Conservation (phyloP, 352 stramenopile species). For the Pythium dissimile region DNA sequence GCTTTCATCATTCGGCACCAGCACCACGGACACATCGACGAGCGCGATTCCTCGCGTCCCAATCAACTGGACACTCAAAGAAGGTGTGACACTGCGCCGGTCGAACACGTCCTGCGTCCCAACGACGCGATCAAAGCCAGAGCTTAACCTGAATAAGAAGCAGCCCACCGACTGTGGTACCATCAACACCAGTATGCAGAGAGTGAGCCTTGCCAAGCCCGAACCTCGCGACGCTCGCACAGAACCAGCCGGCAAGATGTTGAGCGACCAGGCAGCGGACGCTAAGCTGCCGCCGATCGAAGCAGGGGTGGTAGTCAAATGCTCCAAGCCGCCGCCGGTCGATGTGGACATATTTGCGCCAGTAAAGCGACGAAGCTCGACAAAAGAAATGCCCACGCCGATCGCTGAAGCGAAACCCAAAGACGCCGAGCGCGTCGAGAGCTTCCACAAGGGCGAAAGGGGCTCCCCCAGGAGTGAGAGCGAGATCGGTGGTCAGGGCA, state of each 20-base stretch:
- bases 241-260: too few species aligned
- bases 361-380: slow-evolving; percentile 19
- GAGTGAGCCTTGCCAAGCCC: too few species aligned
- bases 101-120: slow-evolving; percentile 12
- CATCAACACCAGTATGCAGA: too few species aligned
- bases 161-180: too few species aligned
- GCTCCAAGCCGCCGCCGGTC: neutral
- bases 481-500: slow-evolving; percentile 3
- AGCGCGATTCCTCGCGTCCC: slow-evolving; percentile 29
- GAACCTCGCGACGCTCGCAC: too few species aligned
- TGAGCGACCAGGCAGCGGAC: neutral
- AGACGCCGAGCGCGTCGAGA: slow-evolving; percentile 3
- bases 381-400: neutral
- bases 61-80: slow-evolving; percentile 55
- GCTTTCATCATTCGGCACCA: slow-evolving; percentile 9
- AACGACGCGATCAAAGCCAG: neutral
- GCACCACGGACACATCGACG: slow-evolving; percentile 4
- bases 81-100: slow-evolving; percentile 33
- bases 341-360: slow-evolving; percentile 20
- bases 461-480: slow-evolving; percentile 9
- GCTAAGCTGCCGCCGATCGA: neutral
- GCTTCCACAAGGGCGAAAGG: neutral
- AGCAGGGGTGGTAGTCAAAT: neutral
- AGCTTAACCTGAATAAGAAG: neutral
- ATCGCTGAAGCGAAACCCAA: neutral